These are phyloP conservation scores for Tripterygium wilfordii DNA, from an alignment of 177 flowering plant species.

Conservation along the genomic window DNA sequence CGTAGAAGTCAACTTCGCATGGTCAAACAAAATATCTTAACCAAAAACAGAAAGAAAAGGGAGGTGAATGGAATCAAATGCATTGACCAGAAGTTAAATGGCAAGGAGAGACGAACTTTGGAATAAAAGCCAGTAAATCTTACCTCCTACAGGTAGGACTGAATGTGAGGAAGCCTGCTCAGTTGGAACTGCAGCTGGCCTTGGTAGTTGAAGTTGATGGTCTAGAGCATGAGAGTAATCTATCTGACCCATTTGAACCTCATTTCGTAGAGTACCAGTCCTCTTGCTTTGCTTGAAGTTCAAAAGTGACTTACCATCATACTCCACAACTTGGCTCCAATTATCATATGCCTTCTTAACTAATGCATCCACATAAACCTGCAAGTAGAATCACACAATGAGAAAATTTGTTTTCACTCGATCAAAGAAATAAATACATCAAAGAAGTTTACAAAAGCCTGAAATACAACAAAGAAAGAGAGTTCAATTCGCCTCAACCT, in stretches of 20 bases:
- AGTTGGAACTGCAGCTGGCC: conserved; percentile 18
- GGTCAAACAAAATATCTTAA: no score
- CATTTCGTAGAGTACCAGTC: conserved; percentile 18
- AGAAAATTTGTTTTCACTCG: no score
- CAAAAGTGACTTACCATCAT: conserved; percentile 35
- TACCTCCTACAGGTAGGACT: conserved; percentile 25
- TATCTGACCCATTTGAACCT: conserved; percentile 10
- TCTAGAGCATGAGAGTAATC: conserved; percentile 20
- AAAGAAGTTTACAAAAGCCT: conserved; percentile 4
- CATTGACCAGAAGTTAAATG: no score
- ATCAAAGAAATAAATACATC: background rate
- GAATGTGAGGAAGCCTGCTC: conserved; percentile 22
- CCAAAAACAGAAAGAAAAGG: background rate
- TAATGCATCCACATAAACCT: conserved; percentile 34
- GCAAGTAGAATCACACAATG: conserved; percentile 5
- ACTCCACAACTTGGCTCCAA: conserved; percentile 36
- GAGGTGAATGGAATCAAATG: no score
- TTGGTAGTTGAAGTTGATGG: conserved; percentile 12
- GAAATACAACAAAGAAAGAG: no score
- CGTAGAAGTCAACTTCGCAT: no score
- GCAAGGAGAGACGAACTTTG: no score
- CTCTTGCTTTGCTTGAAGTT: conserved; percentile 24
- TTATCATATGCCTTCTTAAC: conserved; percentile 43
- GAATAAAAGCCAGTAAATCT: conserved; percentile 5
- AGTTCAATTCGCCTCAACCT: no score